A percentile compares a stretch with the other conserved stretches of the same genome.
Evolutionary conservation across 1,139 yeast species (phyloP).

Genomic region (Lodderomyces jiufengensis): DNA sequence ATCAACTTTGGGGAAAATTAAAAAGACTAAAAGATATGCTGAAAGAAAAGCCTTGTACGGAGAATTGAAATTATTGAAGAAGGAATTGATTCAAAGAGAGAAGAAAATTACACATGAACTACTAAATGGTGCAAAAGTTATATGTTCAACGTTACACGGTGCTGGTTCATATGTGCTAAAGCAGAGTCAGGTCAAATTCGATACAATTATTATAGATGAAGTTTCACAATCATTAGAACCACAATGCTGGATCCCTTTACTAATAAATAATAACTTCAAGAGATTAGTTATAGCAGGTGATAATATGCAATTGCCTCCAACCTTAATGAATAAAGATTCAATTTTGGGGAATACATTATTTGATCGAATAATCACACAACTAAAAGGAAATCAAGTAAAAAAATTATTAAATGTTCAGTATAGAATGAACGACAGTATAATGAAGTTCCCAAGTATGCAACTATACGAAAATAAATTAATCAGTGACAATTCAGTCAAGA

Average conservation of each 20-base stretch:
- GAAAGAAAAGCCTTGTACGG: slow-evolving; percentile 67
- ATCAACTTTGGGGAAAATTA: slow-evolving; percentile 51
- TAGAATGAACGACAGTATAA: slow-evolving; percentile 76
- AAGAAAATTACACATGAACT: slow-evolving; percentile 59
- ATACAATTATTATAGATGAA: slow-evolving; percentile 87
- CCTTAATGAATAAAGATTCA: slow-evolving; percentile 42
- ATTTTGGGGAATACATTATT: slow-evolving; percentile 57
- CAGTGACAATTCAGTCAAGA: slow-evolving; percentile 61
- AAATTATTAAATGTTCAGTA: slow-evolving; percentile 69
- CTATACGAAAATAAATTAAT: slow-evolving; percentile 61
- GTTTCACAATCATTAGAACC: slow-evolving; percentile 94
- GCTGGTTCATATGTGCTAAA: slow-evolving; percentile 67
- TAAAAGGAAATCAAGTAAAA: slow-evolving; percentile 46
- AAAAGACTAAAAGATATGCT: slow-evolving; percentile 60
- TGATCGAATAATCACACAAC: slow-evolving; percentile 67
- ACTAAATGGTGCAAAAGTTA: slow-evolving; percentile 60
- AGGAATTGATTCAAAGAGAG: slow-evolving; percentile 68
- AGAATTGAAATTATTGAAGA: slow-evolving; percentile 64
- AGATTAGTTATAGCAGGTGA: slow-evolving; percentile 80
- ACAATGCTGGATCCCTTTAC: slow-evolving; percentile 94
- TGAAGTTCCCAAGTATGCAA: slow-evolving; percentile 71
- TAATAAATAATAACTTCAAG: slow-evolving; percentile 56
- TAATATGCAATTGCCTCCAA: slow-evolving; percentile 82
- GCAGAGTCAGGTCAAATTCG: slow-evolving; percentile 49
- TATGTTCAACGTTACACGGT: slow-evolving; percentile 84